Percentiles rank a stretch among this genome's conserved stretches.
These are phyloP conservation scores for Rhizophagus sp. DNA, from an alignment of 192 early-diverging fungal genomes.

Conservation along the genomic window DNA sequence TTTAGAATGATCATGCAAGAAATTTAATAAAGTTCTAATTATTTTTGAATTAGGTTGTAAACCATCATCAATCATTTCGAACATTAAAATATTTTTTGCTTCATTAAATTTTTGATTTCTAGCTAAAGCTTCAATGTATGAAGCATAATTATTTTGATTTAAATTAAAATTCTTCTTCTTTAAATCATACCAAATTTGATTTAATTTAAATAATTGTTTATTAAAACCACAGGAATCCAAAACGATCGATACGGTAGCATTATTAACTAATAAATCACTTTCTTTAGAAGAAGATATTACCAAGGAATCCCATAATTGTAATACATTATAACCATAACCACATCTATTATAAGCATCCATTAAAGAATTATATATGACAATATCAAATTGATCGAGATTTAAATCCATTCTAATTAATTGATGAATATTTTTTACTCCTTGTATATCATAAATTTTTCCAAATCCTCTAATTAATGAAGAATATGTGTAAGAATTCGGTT, in stretches of 20 bases:
- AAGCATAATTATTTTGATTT: constrained; percentile 42
- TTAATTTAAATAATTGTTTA: constrained; percentile 1
- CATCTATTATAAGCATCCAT: constrained; percentile 49
- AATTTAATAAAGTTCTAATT: constrained; percentile 17
- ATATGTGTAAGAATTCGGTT: constrained; percentile 37
- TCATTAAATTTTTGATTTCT: constrained; percentile 29
- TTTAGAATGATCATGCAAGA: constrained; percentile 18
- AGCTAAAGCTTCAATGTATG: constrained; percentile 45
- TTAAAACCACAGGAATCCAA: constrained; percentile 45
- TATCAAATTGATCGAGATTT: constrained; percentile 39
- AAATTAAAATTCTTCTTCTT: constrained; percentile 32
- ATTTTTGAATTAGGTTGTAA: not conserved
- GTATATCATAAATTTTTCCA: constrained; percentile 21
- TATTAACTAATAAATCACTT: constrained; percentile 24
- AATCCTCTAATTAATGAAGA: constrained; percentile 38
- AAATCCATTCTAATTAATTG: constrained; percentile 44
- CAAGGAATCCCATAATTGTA: constrained; percentile 44
- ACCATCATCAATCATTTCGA: constrained; percentile 5
- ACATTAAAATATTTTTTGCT: constrained; percentile 18
- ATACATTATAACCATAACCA: constrained; percentile 34
- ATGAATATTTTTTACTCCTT: constrained; percentile 34
- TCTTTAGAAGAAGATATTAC: not conserved
- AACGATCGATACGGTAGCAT: constrained; percentile 40
- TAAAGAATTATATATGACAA: constrained; percentile 42
- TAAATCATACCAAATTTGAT: constrained; percentile 39